phyloP scores from a whole-genome alignment of 106 monocot genomes.

The Acanthochlamys bracteata region DNA sequence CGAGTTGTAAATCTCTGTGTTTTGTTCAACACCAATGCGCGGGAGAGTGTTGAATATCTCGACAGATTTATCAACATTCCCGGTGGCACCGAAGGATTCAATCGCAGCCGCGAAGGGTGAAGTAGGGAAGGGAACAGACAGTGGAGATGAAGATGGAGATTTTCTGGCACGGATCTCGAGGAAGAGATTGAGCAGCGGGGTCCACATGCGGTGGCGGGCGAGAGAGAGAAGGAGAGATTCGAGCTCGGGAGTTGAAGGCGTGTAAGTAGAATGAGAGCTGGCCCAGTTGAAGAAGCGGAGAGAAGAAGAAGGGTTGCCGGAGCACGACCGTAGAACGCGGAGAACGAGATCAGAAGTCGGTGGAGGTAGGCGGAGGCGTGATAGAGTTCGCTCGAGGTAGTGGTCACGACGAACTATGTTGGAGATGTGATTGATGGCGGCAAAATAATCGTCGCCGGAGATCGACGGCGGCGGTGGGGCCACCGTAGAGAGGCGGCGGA shows the following conservation, averaged over 20 bases:
- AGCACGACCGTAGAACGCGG: slow-evolving; percentile 66
- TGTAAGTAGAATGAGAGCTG: slow-evolving; percentile 38
- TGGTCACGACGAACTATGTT: slow-evolving; percentile 68
- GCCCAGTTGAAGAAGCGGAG: slow-evolving; percentile 90
- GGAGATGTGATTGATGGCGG: slow-evolving; percentile 71
- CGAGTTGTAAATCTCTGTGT: slow-evolving; percentile 54
- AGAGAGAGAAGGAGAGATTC: slow-evolving; percentile 60
- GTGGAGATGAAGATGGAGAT: slow-evolving; percentile 9
- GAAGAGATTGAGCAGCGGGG: slow-evolving; percentile 48
- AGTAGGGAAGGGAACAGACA: slow-evolving; percentile 53
- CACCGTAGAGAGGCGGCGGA: neutral
- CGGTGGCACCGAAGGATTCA: slow-evolving; percentile 41
- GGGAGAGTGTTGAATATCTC: slow-evolving; percentile 76
- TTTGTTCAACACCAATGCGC: slow-evolving; percentile 49
- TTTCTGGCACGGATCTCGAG: slow-evolving; percentile 43
- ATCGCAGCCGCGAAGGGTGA: slow-evolving; percentile 57
- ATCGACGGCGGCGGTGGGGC: slow-evolving; percentile 15
- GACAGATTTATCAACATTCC: slow-evolving; percentile 55
- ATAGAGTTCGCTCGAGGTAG: slow-evolving; percentile 92
- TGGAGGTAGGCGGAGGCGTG: slow-evolving; percentile 53
- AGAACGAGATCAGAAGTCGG: slow-evolving; percentile 68
- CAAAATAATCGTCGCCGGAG: slow-evolving; percentile 68
- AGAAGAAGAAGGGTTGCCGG: slow-evolving; percentile 36
- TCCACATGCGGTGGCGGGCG: slow-evolving; percentile 40
- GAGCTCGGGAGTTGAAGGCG: slow-evolving; percentile 53